Percentiles rank a stretch among this genome's conserved stretches.
Conservation (phyloP, 352 stramenopile species). For the Phytophthora multivora region DNA sequence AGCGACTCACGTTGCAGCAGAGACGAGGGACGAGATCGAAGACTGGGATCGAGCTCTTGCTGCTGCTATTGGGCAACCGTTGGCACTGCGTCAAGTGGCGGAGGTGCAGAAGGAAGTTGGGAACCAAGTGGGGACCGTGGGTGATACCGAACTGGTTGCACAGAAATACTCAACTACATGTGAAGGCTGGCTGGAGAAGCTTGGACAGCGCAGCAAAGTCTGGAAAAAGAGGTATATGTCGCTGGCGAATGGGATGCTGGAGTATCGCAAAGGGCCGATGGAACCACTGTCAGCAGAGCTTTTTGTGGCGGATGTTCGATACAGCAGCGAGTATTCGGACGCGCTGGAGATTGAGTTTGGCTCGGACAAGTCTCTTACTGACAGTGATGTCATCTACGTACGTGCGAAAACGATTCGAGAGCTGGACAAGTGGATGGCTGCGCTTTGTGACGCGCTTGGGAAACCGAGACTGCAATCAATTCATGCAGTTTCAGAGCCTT, state of each 20-base stretch:
- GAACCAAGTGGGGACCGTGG: conserved; percentile 14
- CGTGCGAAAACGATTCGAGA: conserved; percentile 48
- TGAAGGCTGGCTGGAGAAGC: conserved; percentile 72
- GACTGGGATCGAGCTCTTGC: conserved; percentile 33
- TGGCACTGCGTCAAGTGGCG: conserved; percentile 16
- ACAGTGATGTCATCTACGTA: conserved; percentile 45
- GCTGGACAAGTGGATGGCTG: conserved; percentile 56
- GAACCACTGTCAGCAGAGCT: conserved; percentile 55
- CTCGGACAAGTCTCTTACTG: conserved; percentile 39
- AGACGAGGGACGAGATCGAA: conserved; percentile 38
- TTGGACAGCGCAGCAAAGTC: conserved; percentile 43
- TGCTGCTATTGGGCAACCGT: conserved; percentile 22
- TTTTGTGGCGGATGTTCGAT: conserved; percentile 53
- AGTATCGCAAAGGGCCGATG: conserved; percentile 62
- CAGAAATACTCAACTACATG: conserved; percentile 31
- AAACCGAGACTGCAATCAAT: conserved; percentile 29
- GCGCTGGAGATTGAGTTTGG: conserved; percentile 60
- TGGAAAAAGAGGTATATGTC: conserved; percentile 75
- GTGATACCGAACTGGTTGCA: conserved; percentile 21
- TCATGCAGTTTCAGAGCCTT: background rate
- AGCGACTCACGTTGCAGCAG: conserved; percentile 25
- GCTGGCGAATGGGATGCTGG: conserved; percentile 56
- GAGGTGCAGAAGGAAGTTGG: conserved; percentile 4
- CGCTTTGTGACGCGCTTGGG: conserved; percentile 47
- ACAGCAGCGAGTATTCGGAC: conserved; percentile 38